These are phyloP conservation scores for Polygonum aviculare DNA, from an alignment of 148 eudicot species.

Conservation along the genomic window DNA sequence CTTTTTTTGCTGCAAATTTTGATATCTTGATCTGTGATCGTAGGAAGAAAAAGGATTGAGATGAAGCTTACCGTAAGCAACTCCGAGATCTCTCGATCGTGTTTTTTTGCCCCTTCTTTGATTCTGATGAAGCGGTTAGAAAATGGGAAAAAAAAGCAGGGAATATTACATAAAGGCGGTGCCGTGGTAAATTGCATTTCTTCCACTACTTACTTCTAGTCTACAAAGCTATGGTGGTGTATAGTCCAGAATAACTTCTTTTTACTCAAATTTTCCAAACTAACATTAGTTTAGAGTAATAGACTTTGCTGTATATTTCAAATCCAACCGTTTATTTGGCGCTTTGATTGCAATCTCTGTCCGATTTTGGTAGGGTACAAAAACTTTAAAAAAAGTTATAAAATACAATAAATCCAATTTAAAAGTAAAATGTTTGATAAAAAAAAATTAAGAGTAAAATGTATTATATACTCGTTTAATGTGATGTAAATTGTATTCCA, in stretches of 20 bases:
- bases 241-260: background rate
- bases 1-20: background rate
- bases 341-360: no score
- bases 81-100: background rate
- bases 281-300: background rate
- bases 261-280: background rate
- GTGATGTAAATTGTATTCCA: no score
- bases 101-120: background rate
- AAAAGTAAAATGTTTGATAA: no score
- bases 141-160: background rate
- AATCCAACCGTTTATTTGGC: no score
- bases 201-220: background rate
- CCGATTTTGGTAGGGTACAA: no score
- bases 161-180: constrained; percentile 2
- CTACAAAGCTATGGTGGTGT: background rate
- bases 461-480: no score
- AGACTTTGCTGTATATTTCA: no score
- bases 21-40: background rate
- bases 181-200: background rate
- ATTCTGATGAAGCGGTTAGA: background rate
- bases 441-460: no score
- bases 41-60: background rate
- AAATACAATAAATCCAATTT: no score
- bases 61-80: constrained; percentile 5
- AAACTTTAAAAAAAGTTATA: no score